These are phyloP conservation scores for Phytophthora boehmeriae DNA, from an alignment of 352 stramenopile genomes.

Conservation along the genomic window DNA sequence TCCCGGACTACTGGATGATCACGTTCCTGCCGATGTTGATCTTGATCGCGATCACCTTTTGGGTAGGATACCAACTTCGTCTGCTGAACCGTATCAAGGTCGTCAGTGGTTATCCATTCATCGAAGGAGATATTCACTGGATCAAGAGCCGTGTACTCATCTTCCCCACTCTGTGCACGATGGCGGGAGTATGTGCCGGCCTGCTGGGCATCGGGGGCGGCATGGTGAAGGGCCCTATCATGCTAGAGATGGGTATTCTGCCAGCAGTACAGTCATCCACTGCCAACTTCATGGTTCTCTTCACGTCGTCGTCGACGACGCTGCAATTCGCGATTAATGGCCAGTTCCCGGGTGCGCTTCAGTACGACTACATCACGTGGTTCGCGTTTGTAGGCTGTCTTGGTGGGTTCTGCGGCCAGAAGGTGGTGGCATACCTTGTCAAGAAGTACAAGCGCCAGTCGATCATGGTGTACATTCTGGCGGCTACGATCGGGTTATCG, in stretches of 20 bases:
- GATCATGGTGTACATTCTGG: conserved; percentile 85
- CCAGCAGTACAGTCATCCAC: conserved; percentile 89
- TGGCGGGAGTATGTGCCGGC: conserved; percentile 94
- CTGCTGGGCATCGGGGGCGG: conserved; percentile 96
- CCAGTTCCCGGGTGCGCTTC: conserved; percentile 70
- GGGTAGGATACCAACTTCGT: conserved; percentile 61
- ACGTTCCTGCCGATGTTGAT: conserved; percentile 86
- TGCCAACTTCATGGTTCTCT: conserved; percentile 92
- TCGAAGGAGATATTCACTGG: conserved; percentile 96
- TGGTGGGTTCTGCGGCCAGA: conserved; percentile 74
- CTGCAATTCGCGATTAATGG: conserved; percentile 85
- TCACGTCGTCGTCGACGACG: conserved; percentile 94
- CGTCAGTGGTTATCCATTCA: conserved; percentile 75
- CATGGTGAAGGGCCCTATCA: conserved; percentile 97
- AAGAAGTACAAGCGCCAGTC: conserved; percentile 90
- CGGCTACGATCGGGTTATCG: conserved; percentile 73
- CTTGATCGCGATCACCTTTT: conserved; percentile 65
- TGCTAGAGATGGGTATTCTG: conserved; percentile 97
- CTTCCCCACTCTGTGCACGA: conserved; percentile 93
- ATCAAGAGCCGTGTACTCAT: conserved; percentile 84
- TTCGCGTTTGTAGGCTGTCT: conserved; percentile 93
- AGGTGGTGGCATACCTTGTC: conserved; percentile 89
- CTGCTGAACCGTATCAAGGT: conserved; percentile 80
- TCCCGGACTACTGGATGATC: conserved; percentile 92
- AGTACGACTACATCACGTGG: conserved; percentile 93